A percentile compares a stretch with the other conserved stretches of the same genome.
phyloP scores from a whole-genome alignment of 73 alveolate genomes.

The Paramecium sonneborni region DNA sequence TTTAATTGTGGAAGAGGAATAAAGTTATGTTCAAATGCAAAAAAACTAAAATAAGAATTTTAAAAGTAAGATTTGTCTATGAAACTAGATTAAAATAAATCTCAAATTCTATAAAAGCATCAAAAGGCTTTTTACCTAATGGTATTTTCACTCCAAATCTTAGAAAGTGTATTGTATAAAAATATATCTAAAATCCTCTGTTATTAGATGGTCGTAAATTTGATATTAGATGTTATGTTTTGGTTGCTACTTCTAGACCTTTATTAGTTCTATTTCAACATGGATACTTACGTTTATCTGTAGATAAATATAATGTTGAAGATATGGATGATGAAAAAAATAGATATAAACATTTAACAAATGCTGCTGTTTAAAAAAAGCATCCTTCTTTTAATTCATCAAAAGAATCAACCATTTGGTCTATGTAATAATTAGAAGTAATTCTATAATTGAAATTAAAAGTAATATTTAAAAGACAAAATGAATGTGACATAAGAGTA shows the following conservation, averaged over 20 bases:
- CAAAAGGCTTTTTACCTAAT: constrained; percentile 28
- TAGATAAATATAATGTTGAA: constrained; percentile 69
- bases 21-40: constrained; percentile 57
- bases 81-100: background rate
- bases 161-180: constrained; percentile 57
- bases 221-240: constrained; percentile 89
- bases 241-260: constrained; percentile 84
- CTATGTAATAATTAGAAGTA: constrained; percentile 53
- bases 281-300: constrained; percentile 79
- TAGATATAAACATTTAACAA: constrained; percentile 63
- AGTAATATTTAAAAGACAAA: constrained; percentile 34
- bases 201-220: constrained; percentile 86
- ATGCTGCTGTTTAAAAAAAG: constrained; percentile 62
- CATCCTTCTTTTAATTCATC: constrained; percentile 55
- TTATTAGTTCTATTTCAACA: constrained; percentile 74
- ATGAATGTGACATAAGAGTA: background rate
- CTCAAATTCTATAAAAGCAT: constrained; percentile 22
- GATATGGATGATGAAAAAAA: constrained; percentile 66
- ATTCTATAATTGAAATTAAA: background rate
- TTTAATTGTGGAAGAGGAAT: constrained; percentile 69
- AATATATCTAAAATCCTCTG: constrained; percentile 56
- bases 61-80: background rate
- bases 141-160: constrained; percentile 32
- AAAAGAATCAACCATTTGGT: constrained; percentile 65
- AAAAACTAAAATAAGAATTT: constrained; percentile 58